Base-by-base conservation (phyloP, 441 rosid species). In the Breynia disticha region DNA sequence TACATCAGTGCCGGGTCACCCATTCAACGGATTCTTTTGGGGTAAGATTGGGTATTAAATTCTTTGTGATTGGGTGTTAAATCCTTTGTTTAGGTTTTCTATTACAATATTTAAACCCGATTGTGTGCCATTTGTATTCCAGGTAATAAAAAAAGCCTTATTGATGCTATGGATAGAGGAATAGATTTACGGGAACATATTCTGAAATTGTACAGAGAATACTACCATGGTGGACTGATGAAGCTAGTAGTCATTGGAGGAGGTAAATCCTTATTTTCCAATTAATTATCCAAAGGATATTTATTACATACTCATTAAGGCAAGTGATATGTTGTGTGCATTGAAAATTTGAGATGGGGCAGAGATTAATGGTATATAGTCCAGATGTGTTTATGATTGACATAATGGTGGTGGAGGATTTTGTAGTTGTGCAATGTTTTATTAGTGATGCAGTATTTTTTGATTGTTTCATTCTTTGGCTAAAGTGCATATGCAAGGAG, bases 221-320 rank as follows among this genome's bases (percentile, higher is more conserved):
- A 79, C 72, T 89, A 93, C 66, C 84, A 81, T 61, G 96, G 98
- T 70, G 93, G 90, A 57, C 55, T 81, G 65, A 93, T 93, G 98
- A 93, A 88, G 75, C 79, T 93, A 50, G 97, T 84, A 69, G 87
- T 93, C 64, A 89, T 93, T 59, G 98, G 98, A 60, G 98, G 97
- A 72, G 98, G 98, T 86, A 74, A 28, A 28, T 72, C 20, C 42
- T 35, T 61, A 60, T 57, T 43, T 13, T 48, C 62, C 41, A 38
- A 16, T 37, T 54, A 43, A 54, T 61, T 57, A 46, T 28, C 3
- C 35, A 28, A 28, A 28, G 8, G 35, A 28, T 28, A 28, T 28
- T 4, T 28, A 9, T 9, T 28, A 28, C 35, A 28, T 28, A 28
- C 35, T 28, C 35, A 28, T 3, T 28, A 28, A 28, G 35, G 35